Percentiles rank a stretch among this genome's conserved stretches.
Conservation (phyloP, 2,329 filamentous ascomycete genomes). For the Venturiaceae sp. region DNA sequence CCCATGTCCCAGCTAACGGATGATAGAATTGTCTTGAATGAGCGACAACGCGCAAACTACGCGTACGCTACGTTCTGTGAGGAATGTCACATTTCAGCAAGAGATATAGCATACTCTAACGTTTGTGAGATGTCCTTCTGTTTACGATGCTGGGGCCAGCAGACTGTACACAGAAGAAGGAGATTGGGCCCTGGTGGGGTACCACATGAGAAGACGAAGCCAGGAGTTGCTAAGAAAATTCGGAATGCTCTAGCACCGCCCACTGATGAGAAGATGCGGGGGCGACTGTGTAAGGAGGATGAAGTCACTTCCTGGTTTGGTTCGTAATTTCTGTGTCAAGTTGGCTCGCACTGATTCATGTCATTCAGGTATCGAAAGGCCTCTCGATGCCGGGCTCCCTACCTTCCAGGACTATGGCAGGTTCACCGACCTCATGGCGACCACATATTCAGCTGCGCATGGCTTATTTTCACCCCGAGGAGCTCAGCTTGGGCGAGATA, state of each 20-base stretch:
- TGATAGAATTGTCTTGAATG: too few species aligned
- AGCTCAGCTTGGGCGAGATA: slow-evolving; percentile 11
- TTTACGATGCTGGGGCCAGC: neutral
- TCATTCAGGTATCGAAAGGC: too few species aligned
- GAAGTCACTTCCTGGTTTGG: neutral
- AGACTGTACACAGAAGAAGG: neutral
- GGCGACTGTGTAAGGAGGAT: neutral
- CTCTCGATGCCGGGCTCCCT: neutral
- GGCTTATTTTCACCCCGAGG: too few species aligned
- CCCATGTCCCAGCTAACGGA: too few species aligned
- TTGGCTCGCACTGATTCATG: too few species aligned
- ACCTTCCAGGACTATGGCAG: slow-evolving; percentile 29
- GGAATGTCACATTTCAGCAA: neutral
- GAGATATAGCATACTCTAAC: neutral
- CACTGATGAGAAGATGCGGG: neutral
- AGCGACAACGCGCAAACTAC: too few species aligned
- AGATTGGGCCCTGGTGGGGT: neutral
- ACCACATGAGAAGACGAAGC: neutral
- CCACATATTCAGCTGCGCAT: too few species aligned
- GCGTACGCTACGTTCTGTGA: neutral
- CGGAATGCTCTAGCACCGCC: neutral
- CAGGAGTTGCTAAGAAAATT: neutral
- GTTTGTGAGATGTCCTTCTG: neutral
- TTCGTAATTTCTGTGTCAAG: too few species aligned
- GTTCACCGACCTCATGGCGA: slow-evolving; percentile 28